These are phyloP conservation scores for Rubus idaeus DNA, from an alignment of 306 rosid species.

Conservation along the genomic window DNA sequence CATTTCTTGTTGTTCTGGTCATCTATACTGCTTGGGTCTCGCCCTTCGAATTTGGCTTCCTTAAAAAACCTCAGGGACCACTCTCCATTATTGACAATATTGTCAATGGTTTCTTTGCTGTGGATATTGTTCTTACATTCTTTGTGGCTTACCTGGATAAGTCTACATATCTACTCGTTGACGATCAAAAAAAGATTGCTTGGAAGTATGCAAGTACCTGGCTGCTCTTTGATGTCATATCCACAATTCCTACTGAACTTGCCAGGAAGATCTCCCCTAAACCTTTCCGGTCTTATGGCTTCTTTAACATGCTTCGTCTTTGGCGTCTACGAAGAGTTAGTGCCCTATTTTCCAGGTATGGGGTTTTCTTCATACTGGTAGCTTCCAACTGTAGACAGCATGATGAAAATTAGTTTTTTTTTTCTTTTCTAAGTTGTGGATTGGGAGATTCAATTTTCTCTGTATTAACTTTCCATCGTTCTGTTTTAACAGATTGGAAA, in stretches of 20 bases:
- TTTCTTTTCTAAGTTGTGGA: neutral
- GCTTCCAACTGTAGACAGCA: neutral
- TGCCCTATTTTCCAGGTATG: conserved; percentile 72
- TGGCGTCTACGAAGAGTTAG: conserved; percentile 99
- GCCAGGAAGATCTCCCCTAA: conserved; percentile 48
- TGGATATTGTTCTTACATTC: conserved; percentile 82
- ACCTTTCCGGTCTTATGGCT: conserved; percentile 61
- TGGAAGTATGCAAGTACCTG: conserved; percentile 64
- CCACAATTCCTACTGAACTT: conserved; percentile 81
- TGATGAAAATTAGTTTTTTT: neutral
- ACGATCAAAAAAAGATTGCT: conserved; percentile 60
- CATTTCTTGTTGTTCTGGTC: conserved; percentile 67
- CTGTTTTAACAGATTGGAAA: conserved; percentile 65
- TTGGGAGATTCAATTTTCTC: neutral
- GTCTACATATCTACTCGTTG: conserved; percentile 65
- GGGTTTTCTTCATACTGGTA: neutral
- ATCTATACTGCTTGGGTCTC: conserved; percentile 95
- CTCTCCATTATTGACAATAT: conserved; percentile 68
- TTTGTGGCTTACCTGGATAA: conserved; percentile 83
- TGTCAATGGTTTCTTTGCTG: conserved; percentile 73
- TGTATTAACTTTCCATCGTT: conserved; percentile 2
- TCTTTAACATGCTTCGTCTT: conserved; percentile 88
- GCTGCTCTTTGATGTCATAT: conserved; percentile 72
- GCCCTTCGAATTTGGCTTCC: conserved; percentile 92
- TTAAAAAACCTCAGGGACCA: conserved; percentile 55